These are phyloP conservation scores for Rhynchosporium secalis DNA, from an alignment of 2,329 filamentous ascomycete species.

Conservation along the genomic window DNA sequence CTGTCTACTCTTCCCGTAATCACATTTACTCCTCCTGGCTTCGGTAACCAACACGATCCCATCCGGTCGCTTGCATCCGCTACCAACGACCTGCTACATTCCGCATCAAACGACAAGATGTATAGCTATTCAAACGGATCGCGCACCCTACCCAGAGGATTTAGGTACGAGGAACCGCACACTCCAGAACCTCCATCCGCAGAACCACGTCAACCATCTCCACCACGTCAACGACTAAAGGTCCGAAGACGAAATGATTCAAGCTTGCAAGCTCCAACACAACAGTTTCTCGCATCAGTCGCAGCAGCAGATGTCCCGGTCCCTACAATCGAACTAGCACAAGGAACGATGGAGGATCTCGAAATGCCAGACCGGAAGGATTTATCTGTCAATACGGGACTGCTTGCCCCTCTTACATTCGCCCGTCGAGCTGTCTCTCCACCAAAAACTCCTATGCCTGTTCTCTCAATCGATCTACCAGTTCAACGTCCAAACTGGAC, in stretches of 20 bases:
- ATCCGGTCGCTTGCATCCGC: constrained; percentile 17
- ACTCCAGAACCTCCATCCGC: constrained; percentile 36
- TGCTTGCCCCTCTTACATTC: constrained; percentile 31
- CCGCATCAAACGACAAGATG: constrained; percentile 28
- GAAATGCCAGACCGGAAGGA: constrained; percentile 33
- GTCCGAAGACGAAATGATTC: constrained; percentile 37
- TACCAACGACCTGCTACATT: constrained; percentile 23
- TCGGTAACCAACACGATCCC: background rate
- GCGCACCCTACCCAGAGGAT: constrained; percentile 37
- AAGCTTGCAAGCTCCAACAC: constrained; percentile 53
- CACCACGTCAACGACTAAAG: constrained; percentile 38
- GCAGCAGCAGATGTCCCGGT: constrained; percentile 64
- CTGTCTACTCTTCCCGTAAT: background rate
- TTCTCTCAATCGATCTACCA: constrained; percentile 18
- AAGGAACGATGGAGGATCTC: constrained; percentile 38
- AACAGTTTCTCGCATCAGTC: constrained; percentile 67
- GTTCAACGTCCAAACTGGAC: constrained; percentile 37
- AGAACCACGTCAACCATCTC: constrained; percentile 33
- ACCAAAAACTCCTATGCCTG: constrained; percentile 59
- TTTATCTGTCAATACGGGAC: constrained; percentile 23
- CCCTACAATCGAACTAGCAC: constrained; percentile 62
- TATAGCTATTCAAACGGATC: constrained; percentile 36
- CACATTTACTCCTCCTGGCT: constrained; percentile 1
- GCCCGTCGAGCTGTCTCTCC: constrained; percentile 43
- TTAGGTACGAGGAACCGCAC: constrained; percentile 35